Evolutionary conservation across 2,329 filamentous ascomycete genomes (phyloP), one percentile per base, ranked within the genome.

Genomic region (Ophiostoma ulmi): DNA sequence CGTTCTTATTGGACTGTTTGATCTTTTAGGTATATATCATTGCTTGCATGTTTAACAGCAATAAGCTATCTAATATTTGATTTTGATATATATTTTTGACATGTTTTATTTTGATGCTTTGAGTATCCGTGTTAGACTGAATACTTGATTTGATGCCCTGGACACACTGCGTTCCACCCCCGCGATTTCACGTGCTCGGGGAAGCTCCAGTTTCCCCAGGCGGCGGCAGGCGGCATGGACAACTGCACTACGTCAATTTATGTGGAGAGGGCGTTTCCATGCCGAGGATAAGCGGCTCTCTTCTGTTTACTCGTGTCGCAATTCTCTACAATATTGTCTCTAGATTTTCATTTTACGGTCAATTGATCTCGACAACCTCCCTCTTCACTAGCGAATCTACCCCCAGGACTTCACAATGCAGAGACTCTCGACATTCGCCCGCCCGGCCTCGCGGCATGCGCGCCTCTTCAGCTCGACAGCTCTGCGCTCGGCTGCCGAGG

Each of bases 401-500:
- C 14, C 41, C 17, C 41, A 44, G 5, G n/a, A 8, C 31, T 17
- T 44, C 26, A 72, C 55, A 22, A 72, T 72, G 71, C 69, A 69
- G 67, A 63, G 61, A 67, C 61, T 72, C 61, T 36, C 67, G 20
- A 52, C 63, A 5, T 35, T 61, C 31, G 48, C 41, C 73, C 70
- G 72, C 70, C 14, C 74, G 67, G 63, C 72, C 31, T 44, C 55
- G 48, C 55, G 52, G 58, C 22, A 68, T 4, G 69, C 39, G 4
- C 69, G 67, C 38, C 69, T 58, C 58, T 97, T 96, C 81, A 94
- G 91, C 82, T 89, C 88, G 44, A 88, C 86, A 55, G 80, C 88
- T 64, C 81, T 84, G 65, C 84, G 44, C 41, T 5, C 67, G 7
- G 88, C 87, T 72, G 88, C 89, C 70, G 88, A 94, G 77, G 90